A percentile compares a stretch with the other conserved stretches of the same genome.
phyloP scores from a whole-genome alignment of 2,329 filamentous ascomycete genomes.

The Onygenales sp. region DNA sequence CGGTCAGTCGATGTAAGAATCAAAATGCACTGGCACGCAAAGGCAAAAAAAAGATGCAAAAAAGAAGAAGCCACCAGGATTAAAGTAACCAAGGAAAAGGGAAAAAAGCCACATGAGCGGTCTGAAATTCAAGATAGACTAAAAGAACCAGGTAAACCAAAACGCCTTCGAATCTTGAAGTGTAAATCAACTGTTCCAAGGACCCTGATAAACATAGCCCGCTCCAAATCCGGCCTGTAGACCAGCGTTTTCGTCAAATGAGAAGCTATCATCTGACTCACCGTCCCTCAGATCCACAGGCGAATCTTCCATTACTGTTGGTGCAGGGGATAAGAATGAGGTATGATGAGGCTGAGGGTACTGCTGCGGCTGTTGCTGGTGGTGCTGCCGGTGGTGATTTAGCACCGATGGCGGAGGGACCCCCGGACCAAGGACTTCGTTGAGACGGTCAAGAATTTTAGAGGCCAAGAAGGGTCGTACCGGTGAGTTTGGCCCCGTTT shows the following conservation, averaged over 20 bases:
- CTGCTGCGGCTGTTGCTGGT: not conserved
- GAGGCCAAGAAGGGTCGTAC: slow-evolving; percentile 10
- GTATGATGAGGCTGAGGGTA: not conserved
- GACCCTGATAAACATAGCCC: slow-evolving; percentile 7
- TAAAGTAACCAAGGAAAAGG: no score
- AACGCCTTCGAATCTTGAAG: not conserved
- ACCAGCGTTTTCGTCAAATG: slow-evolving; percentile 6
- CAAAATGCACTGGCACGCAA: no score
- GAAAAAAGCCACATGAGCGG: no score
- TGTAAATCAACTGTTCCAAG: slow-evolving; percentile 10
- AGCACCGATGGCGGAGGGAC: not conserved
- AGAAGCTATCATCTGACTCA: slow-evolving; percentile 10
- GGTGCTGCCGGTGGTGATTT: not conserved
- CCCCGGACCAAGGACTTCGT: slow-evolving; percentile 12
- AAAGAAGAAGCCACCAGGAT: no score
- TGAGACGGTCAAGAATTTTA: slow-evolving; percentile 12
- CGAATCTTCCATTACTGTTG: slow-evolving; percentile 6
- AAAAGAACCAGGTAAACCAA: not conserved
- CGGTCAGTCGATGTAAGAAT: no score
- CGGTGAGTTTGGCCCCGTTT: slow-evolving; percentile 8
- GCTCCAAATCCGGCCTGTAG: slow-evolving; percentile 8
- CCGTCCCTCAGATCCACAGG: slow-evolving; percentile 8
- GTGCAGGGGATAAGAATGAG: slow-evolving; percentile 4
- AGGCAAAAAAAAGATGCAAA: no score
- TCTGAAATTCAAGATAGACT: no score